Percentiles rank a stretch among this genome's conserved stretches.
phyloP scores from a whole-genome alignment of 495 filamentous ascomycete genomes.

The Hypomontagnella submonticulosa region DNA sequence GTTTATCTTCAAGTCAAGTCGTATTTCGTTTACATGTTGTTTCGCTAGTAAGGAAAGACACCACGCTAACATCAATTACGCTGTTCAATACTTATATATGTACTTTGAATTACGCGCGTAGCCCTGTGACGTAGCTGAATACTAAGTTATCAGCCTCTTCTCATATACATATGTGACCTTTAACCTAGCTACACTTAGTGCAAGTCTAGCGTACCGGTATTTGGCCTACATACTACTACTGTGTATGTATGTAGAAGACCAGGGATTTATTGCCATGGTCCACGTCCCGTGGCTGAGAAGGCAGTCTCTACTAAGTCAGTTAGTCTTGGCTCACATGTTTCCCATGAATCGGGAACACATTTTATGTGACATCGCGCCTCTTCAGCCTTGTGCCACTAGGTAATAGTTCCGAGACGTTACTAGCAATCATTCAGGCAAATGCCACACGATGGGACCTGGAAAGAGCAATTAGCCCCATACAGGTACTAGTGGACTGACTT shows the following conservation, averaged over 20 bases:
- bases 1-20: neutral
- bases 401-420: slow-evolving; percentile 22
- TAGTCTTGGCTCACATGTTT: slow-evolving; percentile 16
- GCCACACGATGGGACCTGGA: slow-evolving; percentile 1
- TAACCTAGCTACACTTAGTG: too few species aligned
- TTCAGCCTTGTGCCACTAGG: slow-evolving; percentile 34
- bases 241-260: too few species aligned
- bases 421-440: neutral
- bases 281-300: slow-evolving; percentile 1
- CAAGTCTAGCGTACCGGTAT: neutral
- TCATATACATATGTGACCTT: too few species aligned
- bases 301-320: slow-evolving; percentile 13
- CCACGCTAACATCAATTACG: slow-evolving; percentile 2
- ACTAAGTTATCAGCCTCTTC: too few species aligned
- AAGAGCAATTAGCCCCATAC: slow-evolving; percentile 6
- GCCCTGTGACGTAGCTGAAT: neutral
- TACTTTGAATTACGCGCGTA: neutral
- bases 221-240: neutral
- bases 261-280: neutral
- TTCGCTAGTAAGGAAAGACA: neutral
- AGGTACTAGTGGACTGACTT: slow-evolving; percentile 1
- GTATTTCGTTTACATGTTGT: slow-evolving; percentile 8
- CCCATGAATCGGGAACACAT: slow-evolving; percentile 13
- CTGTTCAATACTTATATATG: neutral
- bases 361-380: slow-evolving; percentile 23